Evolutionary conservation across 208 protist genomes (phyloP).

Genomic region (Vickermania spadyakhi): DNA sequence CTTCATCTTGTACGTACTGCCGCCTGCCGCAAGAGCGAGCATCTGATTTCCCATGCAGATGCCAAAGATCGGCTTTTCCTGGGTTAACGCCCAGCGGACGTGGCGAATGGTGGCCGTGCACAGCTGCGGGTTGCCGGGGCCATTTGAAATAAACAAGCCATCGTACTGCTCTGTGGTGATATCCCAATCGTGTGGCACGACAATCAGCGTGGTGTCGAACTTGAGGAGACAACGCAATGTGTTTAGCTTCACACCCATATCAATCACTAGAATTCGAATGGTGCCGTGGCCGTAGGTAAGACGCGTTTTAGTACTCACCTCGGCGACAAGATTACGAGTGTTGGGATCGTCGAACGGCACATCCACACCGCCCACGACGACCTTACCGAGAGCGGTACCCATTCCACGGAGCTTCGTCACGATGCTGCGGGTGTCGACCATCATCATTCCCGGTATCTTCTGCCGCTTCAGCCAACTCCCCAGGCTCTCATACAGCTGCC

Average conservation of each 20-base stretch:
- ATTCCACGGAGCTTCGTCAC: conserved; percentile 95
- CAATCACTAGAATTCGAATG: conserved; percentile 84
- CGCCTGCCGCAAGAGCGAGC: conserved; percentile 89
- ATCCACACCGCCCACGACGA: conserved; percentile 59
- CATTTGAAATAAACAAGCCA: conserved; percentile 97
- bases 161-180: conserved; percentile 93
- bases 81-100: conserved; percentile 82
- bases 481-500: conserved; percentile 83
- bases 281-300: conserved; percentile 82
- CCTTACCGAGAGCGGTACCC: conserved; percentile 89
- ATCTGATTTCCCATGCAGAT: conserved; percentile 99
- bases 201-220: conserved; percentile 76
- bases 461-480: conserved; percentile 86
- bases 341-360: conserved; percentile 93
- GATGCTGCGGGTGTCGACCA: conserved; percentile 96
- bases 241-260: conserved; percentile 94
- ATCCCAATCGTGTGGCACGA: conserved; percentile 93
- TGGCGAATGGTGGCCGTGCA: conserved; percentile 90
- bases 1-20: conserved; percentile 96
- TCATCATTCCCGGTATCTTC: conserved; percentile 96
- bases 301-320: conserved; percentile 87
- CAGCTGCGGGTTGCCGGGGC: conserved; percentile 89
- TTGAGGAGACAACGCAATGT: conserved; percentile 89
- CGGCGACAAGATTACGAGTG: conserved; percentile 90
- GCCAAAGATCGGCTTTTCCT: conserved; percentile 95